Conservation (phyloP, 2,329 filamentous ascomycete genomes). For the Cladosporium colombiae region DNA sequence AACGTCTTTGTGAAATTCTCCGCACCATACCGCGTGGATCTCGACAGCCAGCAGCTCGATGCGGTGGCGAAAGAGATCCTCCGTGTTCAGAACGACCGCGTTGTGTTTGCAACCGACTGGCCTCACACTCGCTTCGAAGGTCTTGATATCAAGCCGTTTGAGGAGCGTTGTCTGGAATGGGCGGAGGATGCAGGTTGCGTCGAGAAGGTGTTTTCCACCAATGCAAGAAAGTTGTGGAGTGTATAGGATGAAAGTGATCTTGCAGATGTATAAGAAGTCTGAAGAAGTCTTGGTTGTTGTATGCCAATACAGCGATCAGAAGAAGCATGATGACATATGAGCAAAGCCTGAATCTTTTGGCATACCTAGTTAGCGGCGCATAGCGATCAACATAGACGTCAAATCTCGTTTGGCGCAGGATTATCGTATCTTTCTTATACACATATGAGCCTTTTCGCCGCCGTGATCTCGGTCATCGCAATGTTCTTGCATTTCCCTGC, state of each 20-base stretch:
- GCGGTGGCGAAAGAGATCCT: constrained; percentile 54
- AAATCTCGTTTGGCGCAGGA: too few species aligned
- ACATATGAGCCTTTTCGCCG: background rate
- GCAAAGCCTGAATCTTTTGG: background rate
- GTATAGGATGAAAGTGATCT: background rate
- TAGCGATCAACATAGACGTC: background rate
- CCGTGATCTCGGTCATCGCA: background rate
- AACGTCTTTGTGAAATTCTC: constrained; percentile 61
- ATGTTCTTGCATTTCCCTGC: background rate
- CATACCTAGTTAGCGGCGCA: background rate
- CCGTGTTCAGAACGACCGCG: constrained; percentile 44
- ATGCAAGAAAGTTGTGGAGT: constrained; percentile 54
- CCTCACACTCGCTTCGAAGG: constrained; percentile 64
- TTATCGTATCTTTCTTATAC: too few species aligned
- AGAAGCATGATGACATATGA: background rate
- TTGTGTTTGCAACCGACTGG: constrained; percentile 65
- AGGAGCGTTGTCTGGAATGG: constrained; percentile 56
- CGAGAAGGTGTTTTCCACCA: constrained; percentile 56
- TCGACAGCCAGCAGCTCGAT: constrained; percentile 49
- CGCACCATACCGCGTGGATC: constrained; percentile 58
- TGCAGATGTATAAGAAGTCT: background rate
- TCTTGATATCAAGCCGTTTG: constrained; percentile 57
- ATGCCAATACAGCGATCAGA: background rate
- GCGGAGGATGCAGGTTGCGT: constrained; percentile 46
- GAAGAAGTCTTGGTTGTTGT: background rate